Conservation (phyloP, 208 protist genomes). For the Angomonas deanei region DNA sequence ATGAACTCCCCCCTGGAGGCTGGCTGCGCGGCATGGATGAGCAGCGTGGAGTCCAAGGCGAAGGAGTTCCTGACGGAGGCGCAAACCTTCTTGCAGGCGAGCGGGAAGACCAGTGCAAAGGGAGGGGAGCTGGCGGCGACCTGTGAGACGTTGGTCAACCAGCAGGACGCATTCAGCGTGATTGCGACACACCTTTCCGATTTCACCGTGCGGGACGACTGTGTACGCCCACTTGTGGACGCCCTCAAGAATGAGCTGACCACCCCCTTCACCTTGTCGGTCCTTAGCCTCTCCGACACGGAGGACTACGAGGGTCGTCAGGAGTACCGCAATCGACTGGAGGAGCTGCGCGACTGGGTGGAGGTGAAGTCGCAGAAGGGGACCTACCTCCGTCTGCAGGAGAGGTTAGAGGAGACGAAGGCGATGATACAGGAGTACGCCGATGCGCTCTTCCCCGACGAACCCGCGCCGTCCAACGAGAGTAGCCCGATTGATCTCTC, state of each 20-base stretch:
- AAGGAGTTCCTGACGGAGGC: slow-evolving; percentile 17
- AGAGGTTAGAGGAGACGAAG: slow-evolving; percentile 50
- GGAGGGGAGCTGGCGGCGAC: slow-evolving; percentile 13
- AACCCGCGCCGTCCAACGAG: slow-evolving; percentile 1
- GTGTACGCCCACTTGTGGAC: slow-evolving; percentile 48
- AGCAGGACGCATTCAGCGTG: slow-evolving; percentile 41
- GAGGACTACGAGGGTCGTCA: slow-evolving; percentile 34
- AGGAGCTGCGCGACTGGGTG: slow-evolving; percentile 80
- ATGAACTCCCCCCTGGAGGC: slow-evolving; percentile 29
- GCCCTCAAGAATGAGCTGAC: slow-evolving; percentile 53
- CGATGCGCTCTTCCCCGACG: slow-evolving; percentile 46
- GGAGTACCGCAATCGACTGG: slow-evolving; percentile 59
- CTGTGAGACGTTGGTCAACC: slow-evolving; percentile 37
- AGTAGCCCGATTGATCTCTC: not conserved
- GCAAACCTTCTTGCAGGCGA: slow-evolving; percentile 16
- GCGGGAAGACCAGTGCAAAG: not conserved
- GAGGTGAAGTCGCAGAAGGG: slow-evolving; percentile 69
- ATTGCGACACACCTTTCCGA: slow-evolving; percentile 66
- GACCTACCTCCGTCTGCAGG: slow-evolving; percentile 58
- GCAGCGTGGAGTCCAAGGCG: slow-evolving; percentile 14
- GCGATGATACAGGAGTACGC: slow-evolving; percentile 55
- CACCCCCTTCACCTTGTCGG: slow-evolving; percentile 42
- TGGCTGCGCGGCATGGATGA: slow-evolving; percentile 33
- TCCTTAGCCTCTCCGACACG: slow-evolving; percentile 47
- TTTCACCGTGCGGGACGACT: slow-evolving; percentile 68